Percentiles rank a stretch among this genome's conserved stretches.
Evolutionary conservation across 306 rosid genomes (phyloP).

Genomic region (Casuarina glauca): DNA sequence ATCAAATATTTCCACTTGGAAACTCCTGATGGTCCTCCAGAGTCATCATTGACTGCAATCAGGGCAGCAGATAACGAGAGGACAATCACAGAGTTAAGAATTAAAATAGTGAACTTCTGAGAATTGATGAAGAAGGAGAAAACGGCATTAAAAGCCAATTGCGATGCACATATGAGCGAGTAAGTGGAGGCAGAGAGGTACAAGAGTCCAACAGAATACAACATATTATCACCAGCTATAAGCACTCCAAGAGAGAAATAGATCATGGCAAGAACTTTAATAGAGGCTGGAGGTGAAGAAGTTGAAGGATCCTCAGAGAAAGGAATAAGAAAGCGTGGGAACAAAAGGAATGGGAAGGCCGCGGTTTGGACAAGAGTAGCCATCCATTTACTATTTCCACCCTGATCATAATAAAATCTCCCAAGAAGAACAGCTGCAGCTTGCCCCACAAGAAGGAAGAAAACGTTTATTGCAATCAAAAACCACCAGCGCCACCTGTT

Average conservation of each 20-base stretch:
- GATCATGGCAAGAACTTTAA: conserved; percentile 35
- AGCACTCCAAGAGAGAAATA: conserved; percentile 64
- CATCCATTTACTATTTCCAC: conserved; percentile 93
- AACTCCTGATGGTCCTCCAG: conserved; percentile 45
- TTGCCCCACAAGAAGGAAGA: conserved; percentile 74
- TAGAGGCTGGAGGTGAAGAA: conserved; percentile 37
- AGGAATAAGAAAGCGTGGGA: conserved; percentile 60
- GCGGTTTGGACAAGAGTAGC: conserved; percentile 90
- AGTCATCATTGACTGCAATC: conserved; percentile 73
- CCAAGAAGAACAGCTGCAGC: conserved; percentile 84
- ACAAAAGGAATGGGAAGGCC: conserved; percentile 64
- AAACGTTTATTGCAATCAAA: conserved; percentile 59
- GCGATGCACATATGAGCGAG: conserved; percentile 81
- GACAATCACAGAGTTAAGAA: conserved; percentile 65
- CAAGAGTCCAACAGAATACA: conserved; percentile 77
- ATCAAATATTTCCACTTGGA: conserved; percentile 42
- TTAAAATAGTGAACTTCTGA: conserved; percentile 75
- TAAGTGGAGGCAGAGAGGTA: conserved; percentile 93
- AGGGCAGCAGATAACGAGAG: conserved; percentile 71
- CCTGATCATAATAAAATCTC: conserved; percentile 81
- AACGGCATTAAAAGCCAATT: conserved; percentile 81
- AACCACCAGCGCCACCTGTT: conserved; percentile 90
- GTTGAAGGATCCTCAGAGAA: conserved; percentile 42
- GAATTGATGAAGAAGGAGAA: conserved; percentile 84
- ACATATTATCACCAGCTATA: conserved; percentile 73